Evolutionary conservation across 1,284 basidiomycete genomes (phyloP).

Genomic region (Sanghuangporus weigelae): DNA sequence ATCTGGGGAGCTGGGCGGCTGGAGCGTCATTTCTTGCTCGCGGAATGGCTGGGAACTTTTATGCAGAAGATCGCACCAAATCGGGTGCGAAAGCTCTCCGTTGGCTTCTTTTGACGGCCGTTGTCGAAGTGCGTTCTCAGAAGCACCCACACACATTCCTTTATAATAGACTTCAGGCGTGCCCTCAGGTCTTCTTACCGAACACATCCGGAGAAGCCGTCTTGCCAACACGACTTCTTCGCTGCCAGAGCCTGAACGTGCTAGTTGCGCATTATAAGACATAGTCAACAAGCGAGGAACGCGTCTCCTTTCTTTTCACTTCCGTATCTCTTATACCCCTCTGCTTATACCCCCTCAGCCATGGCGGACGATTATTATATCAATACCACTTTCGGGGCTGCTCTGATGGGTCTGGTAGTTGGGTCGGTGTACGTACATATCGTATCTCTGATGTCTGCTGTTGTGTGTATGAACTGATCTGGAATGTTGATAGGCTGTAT

Average conservation of each 20-base stretch:
- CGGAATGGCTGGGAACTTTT: not conserved
- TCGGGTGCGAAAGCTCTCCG: not conserved
- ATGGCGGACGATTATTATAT: conserved; percentile 4
- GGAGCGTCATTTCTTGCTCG: not conserved
- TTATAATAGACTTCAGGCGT: too few relatives aligned
- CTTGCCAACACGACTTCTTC: too few relatives aligned
- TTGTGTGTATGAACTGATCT: conserved; percentile 22
- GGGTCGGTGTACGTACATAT: conserved; percentile 23
- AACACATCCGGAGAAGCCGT: too few relatives aligned
- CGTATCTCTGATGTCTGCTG: not conserved
- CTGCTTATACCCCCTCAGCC: not conserved
- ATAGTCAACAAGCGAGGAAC: not conserved
- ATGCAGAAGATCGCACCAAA: not conserved
- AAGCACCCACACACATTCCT: not conserved
- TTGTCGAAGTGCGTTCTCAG: not conserved
- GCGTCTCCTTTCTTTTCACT: not conserved
- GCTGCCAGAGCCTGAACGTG: not conserved
- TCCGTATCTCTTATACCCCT: not conserved
- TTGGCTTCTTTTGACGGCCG: not conserved
- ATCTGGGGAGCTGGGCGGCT: not conserved
- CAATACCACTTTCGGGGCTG: conserved; percentile 25
- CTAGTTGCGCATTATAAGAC: not conserved
- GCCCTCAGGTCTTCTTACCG: too few relatives aligned
- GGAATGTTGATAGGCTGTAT: too few relatives aligned
- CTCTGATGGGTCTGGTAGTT: conserved; percentile 25